phyloP scores from a whole-genome alignment of 495 filamentous ascomycete genomes.

The Xylaria castorea region DNA sequence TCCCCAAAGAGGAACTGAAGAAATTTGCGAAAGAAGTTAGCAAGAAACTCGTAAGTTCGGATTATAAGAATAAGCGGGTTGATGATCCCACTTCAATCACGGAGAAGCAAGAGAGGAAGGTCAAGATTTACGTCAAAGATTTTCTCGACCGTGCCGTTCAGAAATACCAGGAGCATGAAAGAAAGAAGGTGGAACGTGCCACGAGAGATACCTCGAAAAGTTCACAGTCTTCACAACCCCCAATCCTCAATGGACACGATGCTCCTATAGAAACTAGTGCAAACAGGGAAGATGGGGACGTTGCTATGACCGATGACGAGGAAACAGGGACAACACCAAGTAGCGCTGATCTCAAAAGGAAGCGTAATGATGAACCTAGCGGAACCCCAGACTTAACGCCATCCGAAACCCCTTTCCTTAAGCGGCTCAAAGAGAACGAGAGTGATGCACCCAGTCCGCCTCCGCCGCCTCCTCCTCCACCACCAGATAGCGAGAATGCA shows the following conservation, averaged over 20 bases:
- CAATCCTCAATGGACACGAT: constrained; percentile 27
- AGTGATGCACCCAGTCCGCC: constrained; percentile 39
- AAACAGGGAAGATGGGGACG: constrained; percentile 48
- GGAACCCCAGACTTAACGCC: constrained; percentile 43
- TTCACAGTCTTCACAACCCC: constrained; percentile 27
- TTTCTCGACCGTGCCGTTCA: constrained; percentile 84
- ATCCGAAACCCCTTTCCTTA: constrained; percentile 54
- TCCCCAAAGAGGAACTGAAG: constrained; percentile 88
- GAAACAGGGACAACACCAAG: constrained; percentile 44
- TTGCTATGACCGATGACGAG: constrained; percentile 66
- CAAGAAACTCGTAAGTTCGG: constrained; percentile 86
- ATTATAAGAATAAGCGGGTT: constrained; percentile 86
- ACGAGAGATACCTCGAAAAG: constrained; percentile 32
- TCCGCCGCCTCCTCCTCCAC: constrained; percentile 52
- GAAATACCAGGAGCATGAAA: constrained; percentile 74
- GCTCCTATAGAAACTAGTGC: constrained; percentile 41
- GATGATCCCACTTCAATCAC: constrained; percentile 80
- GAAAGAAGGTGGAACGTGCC: constrained; percentile 55
- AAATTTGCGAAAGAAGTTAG: constrained; percentile 84
- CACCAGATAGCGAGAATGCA: constrained; percentile 30
- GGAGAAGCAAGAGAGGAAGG: constrained; percentile 78
- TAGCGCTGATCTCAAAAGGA: constrained; percentile 65
- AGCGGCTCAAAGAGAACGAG: constrained; percentile 58
- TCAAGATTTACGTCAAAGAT: constrained; percentile 80
- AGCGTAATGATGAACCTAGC: constrained; percentile 56